Evolutionary conservation across 2,329 filamentous ascomycete species (phyloP), one percentile per base, ranked within the genome.

Genomic region (Neofusicoccum cordaticola): DNA sequence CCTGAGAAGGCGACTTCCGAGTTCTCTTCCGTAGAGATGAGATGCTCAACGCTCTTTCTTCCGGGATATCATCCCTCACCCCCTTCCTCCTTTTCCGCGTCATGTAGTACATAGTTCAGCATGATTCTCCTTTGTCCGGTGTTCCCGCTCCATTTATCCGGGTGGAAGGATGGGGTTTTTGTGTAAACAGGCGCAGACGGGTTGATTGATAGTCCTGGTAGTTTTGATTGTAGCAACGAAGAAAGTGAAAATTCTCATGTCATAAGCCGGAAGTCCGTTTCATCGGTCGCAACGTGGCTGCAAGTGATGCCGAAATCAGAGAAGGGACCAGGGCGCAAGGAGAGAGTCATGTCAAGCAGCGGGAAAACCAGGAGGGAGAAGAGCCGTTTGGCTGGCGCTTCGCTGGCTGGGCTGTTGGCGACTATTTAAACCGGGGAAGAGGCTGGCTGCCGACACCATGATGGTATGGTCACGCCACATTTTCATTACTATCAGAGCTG

Each of bases 391-490:
- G 22, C 27, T 34, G 39, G n/a, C 19, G 27, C 27, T 31, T 1
- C 27, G 27, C 27, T 31, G 4, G 53, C 37, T 39, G 8, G 53
- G 53, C 41, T 27, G n/a, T 19, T 37, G 41, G 19, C 11, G 39
- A 41, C 39, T 58, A 58, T 58, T 58, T 58, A 58, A 58, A 45
- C 53, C 41, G 41, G 17, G 41, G 39, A 2, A 17, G 34, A 34
- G 41, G 41, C 19, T 11, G 19, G n/a, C 13, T n/a, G 22, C 44
- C 22, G 56, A 37, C 41, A 47, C 56, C 56, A 35, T 47, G 56
- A 60, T 60, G 53, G 56, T 60, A 60, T 15, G 39, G 56, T 60
- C 56, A 60, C 56, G 56, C 56, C 56, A 60, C 56, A 60, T 60
- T 60, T 60, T 60, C 53, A 58, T 34, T 58, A 45, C 41, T 5